These are phyloP conservation scores for Rosa rugosa DNA, from an alignment of 306 rosid species.

Conservation along the genomic window DNA sequence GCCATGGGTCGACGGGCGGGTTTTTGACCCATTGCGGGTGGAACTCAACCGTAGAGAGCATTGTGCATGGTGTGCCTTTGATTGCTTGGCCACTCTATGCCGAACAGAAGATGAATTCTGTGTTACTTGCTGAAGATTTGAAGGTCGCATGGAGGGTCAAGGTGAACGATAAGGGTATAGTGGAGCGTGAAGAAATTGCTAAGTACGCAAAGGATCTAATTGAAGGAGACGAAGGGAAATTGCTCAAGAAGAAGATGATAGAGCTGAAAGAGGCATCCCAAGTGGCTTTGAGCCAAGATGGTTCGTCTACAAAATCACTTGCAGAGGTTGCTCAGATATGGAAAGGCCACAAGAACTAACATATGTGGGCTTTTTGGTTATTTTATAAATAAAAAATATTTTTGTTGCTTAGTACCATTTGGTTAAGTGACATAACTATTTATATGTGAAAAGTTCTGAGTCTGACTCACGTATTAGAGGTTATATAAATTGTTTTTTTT, in stretches of 20 bases:
- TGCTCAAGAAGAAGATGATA: background rate
- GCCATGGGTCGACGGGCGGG: background rate
- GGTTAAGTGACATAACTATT: too few species aligned
- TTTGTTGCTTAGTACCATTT: too few species aligned
- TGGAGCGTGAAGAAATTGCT: background rate
- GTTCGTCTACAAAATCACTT: slow-evolving; percentile 8
- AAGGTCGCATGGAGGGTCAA: slow-evolving; percentile 20
- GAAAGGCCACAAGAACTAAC: background rate
- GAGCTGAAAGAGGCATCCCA: background rate
- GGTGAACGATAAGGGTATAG: slow-evolving; percentile 9
- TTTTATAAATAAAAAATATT: too few species aligned
- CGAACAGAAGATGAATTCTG: slow-evolving; percentile 7
- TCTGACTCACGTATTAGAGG: too few species aligned
- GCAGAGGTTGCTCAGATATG: slow-evolving; percentile 1
- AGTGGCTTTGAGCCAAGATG: slow-evolving; percentile 6
- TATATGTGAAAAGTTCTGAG: too few species aligned
- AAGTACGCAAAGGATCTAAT: background rate
- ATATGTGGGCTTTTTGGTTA: too few species aligned
- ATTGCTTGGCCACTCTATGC: slow-evolving; percentile 31
- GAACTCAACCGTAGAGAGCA: slow-evolving; percentile 18
- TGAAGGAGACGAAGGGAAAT: slow-evolving; percentile 21
- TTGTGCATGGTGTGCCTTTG: slow-evolving; percentile 18
- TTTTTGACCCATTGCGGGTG: slow-evolving; percentile 18
- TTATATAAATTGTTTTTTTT: too few species aligned
- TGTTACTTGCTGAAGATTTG: background rate